Conservation (phyloP, 306 rosid species). For the Heteromeles arbutifolia region DNA sequence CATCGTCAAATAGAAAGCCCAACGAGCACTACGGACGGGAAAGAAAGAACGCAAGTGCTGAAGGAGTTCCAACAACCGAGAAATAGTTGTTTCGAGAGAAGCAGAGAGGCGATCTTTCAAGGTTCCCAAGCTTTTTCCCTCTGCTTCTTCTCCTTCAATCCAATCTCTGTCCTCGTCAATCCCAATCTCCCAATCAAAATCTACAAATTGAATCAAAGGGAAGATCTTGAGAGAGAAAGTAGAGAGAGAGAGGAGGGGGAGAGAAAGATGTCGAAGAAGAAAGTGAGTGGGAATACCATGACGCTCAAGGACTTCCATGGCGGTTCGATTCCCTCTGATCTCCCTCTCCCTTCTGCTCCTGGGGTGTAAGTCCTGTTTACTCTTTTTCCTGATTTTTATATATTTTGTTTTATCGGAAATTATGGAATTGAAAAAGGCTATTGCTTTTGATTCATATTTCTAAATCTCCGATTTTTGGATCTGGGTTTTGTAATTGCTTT, state of each 20-base stretch:
- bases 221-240: neutral
- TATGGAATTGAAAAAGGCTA: neutral
- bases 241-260: constrained; percentile 14
- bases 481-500: neutral
- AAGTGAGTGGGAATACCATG: constrained; percentile 81
- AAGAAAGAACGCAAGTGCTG: neutral
- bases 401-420: neutral
- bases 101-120: neutral
- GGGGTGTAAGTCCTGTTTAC: constrained; percentile 69
- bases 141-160: constrained; percentile 9
- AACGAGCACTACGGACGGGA: neutral
- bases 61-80: neutral
- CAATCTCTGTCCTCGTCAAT: neutral
- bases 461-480: neutral
- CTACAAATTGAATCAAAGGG: neutral
- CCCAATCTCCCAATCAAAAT: neutral
- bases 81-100: neutral
- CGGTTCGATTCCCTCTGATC: constrained; percentile 92
- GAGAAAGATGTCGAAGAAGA: constrained; percentile 93
- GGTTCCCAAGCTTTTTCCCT: neutral
- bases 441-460: neutral
- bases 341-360: constrained; percentile 96
- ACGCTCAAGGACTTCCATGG: constrained; percentile 98
- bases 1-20: neutral
- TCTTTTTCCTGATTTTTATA: neutral